Evolutionary conservation across 805 yeast species (phyloP).

Genomic region (Schwanniomyces polymorphus): DNA sequence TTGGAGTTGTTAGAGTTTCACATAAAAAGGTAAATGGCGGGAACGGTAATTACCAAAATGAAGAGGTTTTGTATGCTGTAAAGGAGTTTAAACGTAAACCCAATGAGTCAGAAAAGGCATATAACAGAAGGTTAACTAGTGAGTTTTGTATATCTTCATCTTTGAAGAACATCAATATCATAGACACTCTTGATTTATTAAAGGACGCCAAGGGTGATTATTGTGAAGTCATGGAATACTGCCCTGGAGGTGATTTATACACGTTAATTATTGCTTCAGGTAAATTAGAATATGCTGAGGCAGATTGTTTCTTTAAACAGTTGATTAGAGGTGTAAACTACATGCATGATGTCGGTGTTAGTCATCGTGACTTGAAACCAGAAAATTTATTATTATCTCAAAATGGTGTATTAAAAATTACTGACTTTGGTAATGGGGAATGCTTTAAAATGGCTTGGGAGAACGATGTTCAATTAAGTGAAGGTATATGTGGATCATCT

Average conservation of each 20-base stretch:
- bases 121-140: slow-evolving; percentile 70
- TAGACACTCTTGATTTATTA: slow-evolving; percentile 71
- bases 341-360: slow-evolving; percentile 89
- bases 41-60: slow-evolving; percentile 15
- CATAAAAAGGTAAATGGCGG: slow-evolving; percentile 56
- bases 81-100: slow-evolving; percentile 73
- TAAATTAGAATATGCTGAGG: slow-evolving; percentile 78
- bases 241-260: slow-evolving; percentile 80
- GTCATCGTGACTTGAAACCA: slow-evolving; percentile 87
- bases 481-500: slow-evolving; percentile 80
- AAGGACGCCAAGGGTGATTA: slow-evolving; percentile 82
- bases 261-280: slow-evolving; percentile 73
- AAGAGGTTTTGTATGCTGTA: slow-evolving; percentile 73
- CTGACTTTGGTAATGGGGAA: slow-evolving; percentile 87
- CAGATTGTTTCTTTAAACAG: slow-evolving; percentile 90
- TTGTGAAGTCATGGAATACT: slow-evolving; percentile 83
- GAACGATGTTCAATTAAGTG: slow-evolving; percentile 62
- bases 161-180: slow-evolving; percentile 74
- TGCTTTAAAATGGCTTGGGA: slow-evolving; percentile 89
- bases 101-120: slow-evolving; percentile 63
- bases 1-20: slow-evolving; percentile 88
- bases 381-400: slow-evolving; percentile 77
- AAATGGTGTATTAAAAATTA: slow-evolving; percentile 72
- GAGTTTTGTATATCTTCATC: slow-evolving; percentile 84
- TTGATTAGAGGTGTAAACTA: slow-evolving; percentile 78